Evolutionary conservation across 2,329 filamentous ascomycete species (phyloP), one percentile per base, ranked within the genome.

Genomic region (Fusarium drepaniforme): DNA sequence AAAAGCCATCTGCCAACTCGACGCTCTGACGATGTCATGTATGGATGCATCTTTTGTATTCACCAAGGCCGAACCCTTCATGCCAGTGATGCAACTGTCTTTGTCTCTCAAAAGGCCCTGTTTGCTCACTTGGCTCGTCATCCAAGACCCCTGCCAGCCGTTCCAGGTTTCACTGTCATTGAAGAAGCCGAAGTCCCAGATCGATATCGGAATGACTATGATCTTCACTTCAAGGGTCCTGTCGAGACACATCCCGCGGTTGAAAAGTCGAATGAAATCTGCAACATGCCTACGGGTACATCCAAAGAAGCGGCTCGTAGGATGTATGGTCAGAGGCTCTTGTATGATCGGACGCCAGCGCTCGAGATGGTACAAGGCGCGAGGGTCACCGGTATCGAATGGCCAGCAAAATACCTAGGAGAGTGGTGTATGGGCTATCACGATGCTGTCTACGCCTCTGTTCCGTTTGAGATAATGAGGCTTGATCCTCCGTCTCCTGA

Each of bases 401-500:
- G 88, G 77, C 88, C 88, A 0, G 79, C 81, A 12, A 85, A 85
- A 75, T 89, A 89, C 75, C 81, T 84, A 4, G 89, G 89, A 16
- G 89, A 90, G 74, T 91, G 88, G 88, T 85, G 85, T n/a, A 83
- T 89, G 67, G 89, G 87, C 3, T 90, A 88, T 84, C 88, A 91
- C 71, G 88, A 90, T 70, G 88, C 88, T 0, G 77, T 83, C 2
- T 85, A 85, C 49, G 88, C 87, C 0, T 87, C 86, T 1, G 85
- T 89, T 62, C 87, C 89, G 37, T 80, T 83, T 51, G 88, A 90
- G 49, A 79, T 85, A 0, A 78, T 90, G 49, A 86, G 83, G 71
- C 78, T 90, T 8, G 86, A 89, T 49, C 80, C 83, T 18, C 88
- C 89, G 13, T 84, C 85, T 1, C 79, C 82, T 21, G 80, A 79